Base-by-base conservation (phyloP, 2,329 filamentous ascomycete species). In the Dryadomyces quercus-mongolicae region DNA sequence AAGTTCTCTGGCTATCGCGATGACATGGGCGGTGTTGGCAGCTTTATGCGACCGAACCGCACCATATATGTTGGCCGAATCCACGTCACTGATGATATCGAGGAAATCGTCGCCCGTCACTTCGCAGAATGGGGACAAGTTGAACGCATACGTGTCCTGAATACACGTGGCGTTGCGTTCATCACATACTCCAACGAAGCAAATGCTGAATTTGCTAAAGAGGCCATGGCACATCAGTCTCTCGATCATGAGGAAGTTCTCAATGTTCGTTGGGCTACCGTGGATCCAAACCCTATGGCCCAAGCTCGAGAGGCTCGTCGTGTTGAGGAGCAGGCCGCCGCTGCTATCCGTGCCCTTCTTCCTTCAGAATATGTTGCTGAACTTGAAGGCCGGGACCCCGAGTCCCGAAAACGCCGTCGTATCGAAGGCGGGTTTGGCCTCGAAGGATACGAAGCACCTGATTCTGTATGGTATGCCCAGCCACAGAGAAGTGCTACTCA, bases 121-220 rank as follows among this genome's bases (percentile, higher is more conserved):
- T 96, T 97, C 66, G 86, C 89, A 22, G 93, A 98, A 77, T 98
- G 91, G 91, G 93, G 93, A 0, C 86, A 91, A 63, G 75, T 98
- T 51, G 92, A 97, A 67, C 81, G 93, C 47, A 84, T 85, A 49
- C 84, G 93, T 31, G 92, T 97, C 2, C 74, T 98, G 15, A 96
- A 94, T 55, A 84, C 82, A 1, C 75, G 92, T 44, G 94, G 93
- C 54, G 93, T 98, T 20, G 94, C 85, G 0, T 98, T 98, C 67
- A 84, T 98, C 54, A 98, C 94, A 10, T 97, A 97, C 66, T 79
- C 81, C 22, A 95, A 95, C 66, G 88, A 95, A 65, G 84, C 87
- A 45, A 94, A 93, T 62, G 85, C 86, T 2, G 85, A 95, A 66
- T 95, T 95, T 62, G 90, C 90, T 3, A 92, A 92, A 66, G 90